Evolutionary conservation across 257 asterid species (phyloP), one percentile per base, ranked within the genome.

Genomic region (Prunella vulgaris): DNA sequence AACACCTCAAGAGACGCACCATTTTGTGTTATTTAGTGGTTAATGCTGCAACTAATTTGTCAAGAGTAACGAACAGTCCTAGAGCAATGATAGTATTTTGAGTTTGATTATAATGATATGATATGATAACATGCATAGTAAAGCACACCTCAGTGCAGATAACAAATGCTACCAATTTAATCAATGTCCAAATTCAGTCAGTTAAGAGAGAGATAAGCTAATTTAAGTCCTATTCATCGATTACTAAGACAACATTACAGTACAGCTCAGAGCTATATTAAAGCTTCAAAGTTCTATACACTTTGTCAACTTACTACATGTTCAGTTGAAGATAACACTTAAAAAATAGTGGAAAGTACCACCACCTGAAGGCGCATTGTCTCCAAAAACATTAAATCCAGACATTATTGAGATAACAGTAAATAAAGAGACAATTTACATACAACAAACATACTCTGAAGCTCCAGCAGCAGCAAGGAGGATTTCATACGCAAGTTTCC

Each of bases 351-450:
- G 56, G 13, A 64, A 52, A 48, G 70, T 38, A 53, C 15, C 46
- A 90, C 99, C 99, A 93, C 90, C 80, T 93, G 99, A 63, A 90
- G 92, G 35, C 99, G 99, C 99, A 93, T 86, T 13, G 95, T 88
- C 87, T 93, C 99, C 84, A 30, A 51, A 61, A 67, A 30, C 64
- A 75, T 15, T 38, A 62, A 74, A 75, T 68, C 22, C 22, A 56
- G 18, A n/a, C n/a, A n/a, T 46, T 15, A 28, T 54, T 66, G 24
- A 60, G 66, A 76, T 40, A 70, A 68, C 70, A 67, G 49, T 15
- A 73, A 22, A 15, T 56, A 51, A 68, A 44, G 14, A 10, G 40
- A 44, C 48, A 60, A 68, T 30, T 17, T 54, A 35, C 7, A 57
- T 3, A 52, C 13, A 38, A 2, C n/a, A 30, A 54, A 67, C 52